Conservation (phyloP, 2,329 filamentous ascomycete genomes). For the Botrytis fragariae region DNA sequence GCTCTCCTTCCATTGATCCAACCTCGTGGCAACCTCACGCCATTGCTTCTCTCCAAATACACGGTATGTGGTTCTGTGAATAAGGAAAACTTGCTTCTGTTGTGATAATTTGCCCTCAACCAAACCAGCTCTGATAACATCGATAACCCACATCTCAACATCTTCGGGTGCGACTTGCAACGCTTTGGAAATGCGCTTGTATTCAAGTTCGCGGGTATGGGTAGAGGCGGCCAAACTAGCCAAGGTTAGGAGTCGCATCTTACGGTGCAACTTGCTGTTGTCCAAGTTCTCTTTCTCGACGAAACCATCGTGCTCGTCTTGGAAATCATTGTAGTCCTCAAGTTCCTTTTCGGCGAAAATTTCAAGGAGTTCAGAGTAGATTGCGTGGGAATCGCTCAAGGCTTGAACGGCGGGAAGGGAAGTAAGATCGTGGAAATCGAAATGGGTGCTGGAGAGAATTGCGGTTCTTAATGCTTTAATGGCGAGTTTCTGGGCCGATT, state of each 20-base stretch:
- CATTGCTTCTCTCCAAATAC: conserved; percentile 98
- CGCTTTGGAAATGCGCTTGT: conserved; percentile 77
- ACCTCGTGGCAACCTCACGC: conserved; percentile 84
- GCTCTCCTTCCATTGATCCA: conserved; percentile 88
- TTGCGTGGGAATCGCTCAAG: conserved; percentile 77
- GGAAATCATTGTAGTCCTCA: conserved; percentile 94
- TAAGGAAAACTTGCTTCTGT: conserved; percentile 86
- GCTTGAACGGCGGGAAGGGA: conserved; percentile 77
- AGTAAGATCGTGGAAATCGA: conserved; percentile 71
- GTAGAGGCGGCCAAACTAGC: conserved; percentile 83
- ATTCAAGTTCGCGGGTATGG: conserved; percentile 83
- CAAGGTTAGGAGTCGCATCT: conserved; percentile 94
- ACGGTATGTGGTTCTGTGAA: conserved; percentile 93
- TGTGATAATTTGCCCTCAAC: conserved; percentile 97
- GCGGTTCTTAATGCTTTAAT: conserved; percentile 66
- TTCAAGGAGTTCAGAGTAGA: conserved; percentile 88
- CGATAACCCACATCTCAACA: conserved; percentile 98
- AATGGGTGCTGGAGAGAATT: conserved; percentile 63
- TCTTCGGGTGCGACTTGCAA: conserved; percentile 80
- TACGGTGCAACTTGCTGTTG: conserved; percentile 74
- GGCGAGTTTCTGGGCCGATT: conserved; percentile 60
- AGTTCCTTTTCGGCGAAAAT: conserved; percentile 93
- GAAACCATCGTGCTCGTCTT: conserved; percentile 84
- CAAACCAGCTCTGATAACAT: conserved; percentile 91
- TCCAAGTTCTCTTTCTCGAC: conserved; percentile 74